These are phyloP conservation scores for Paraphoma sp. DNA, from an alignment of 2,329 filamentous ascomycete genomes.

Conservation along the genomic window DNA sequence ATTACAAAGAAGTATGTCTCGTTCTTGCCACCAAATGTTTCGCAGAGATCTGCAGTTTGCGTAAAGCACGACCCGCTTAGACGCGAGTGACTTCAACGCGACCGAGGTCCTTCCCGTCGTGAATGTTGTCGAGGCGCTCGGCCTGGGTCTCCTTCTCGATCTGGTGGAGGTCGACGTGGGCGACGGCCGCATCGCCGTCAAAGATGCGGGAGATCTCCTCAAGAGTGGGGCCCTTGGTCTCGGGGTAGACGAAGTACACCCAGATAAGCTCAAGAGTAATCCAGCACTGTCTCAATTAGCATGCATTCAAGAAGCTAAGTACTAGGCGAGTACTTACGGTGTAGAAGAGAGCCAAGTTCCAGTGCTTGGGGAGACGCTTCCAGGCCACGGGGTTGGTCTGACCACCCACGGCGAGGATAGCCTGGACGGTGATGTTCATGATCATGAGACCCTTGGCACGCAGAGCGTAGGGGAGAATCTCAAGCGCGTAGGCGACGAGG, in stretches of 20 bases:
- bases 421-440: conserved; percentile 71
- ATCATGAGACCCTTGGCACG: conserved; percentile 58
- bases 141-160: conserved; percentile 27
- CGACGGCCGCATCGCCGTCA: conserved; percentile 64
- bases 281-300: conserved; percentile 52
- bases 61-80: conserved; percentile 3
- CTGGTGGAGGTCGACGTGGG: conserved; percentile 29
- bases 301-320: neutral
- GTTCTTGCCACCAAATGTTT: neutral
- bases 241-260: conserved; percentile 53
- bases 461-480: conserved; percentile 58
- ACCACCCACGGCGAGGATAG: conserved; percentile 66
- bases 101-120: conserved; percentile 20
- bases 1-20: conserved; percentile 4
- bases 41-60: too few relatives aligned
- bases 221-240: conserved; percentile 73
- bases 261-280: conserved; percentile 65
- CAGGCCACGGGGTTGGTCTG: conserved; percentile 69
- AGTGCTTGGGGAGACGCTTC: conserved; percentile 62
- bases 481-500: conserved; percentile 60
- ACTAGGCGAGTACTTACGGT: conserved; percentile 42
- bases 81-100: conserved; percentile 19
- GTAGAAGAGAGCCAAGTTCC: conserved; percentile 72
- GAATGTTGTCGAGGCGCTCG: conserved; percentile 17
- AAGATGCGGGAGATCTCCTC: conserved; percentile 74